Percentiles rank a stretch among this genome's conserved stretches.
Evolutionary conservation across 345 rosid genomes (phyloP).

Genomic region (Noccaea bulbosa): DNA sequence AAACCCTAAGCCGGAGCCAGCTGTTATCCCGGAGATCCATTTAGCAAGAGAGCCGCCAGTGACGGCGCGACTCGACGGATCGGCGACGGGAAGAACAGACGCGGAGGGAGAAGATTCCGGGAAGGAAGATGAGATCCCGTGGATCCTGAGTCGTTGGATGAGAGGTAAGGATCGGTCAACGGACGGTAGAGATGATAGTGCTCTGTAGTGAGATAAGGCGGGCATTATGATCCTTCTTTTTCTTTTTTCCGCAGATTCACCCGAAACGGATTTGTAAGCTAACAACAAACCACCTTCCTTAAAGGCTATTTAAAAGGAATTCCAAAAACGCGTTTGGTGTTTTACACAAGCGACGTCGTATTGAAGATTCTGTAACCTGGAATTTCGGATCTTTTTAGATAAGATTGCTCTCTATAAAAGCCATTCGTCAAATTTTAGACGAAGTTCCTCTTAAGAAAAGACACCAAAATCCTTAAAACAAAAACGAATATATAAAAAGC

Average conservation of each 20-base stretch:
- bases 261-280: slow-evolving; percentile 14
- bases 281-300: not conserved
- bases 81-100: slow-evolving; percentile 33
- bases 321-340: slow-evolving; percentile 31
- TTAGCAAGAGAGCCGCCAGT: slow-evolving; percentile 39
- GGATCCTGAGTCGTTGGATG: slow-evolving; percentile 56
- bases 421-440: not conserved
- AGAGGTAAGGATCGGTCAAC: slow-evolving; percentile 35
- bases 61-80: slow-evolving; percentile 20
- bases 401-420: not conserved
- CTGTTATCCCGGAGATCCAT: slow-evolving; percentile 60
- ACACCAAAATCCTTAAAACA: no score
- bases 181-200: slow-evolving; percentile 53
- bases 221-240: slow-evolving; percentile 42
- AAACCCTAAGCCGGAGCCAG: slow-evolving; percentile 68
- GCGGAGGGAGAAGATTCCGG: slow-evolving; percentile 44
- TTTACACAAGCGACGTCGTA: slow-evolving; percentile 13
- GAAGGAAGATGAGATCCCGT: slow-evolving; percentile 48
- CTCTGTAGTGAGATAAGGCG: slow-evolving; percentile 44
- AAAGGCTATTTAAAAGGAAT: slow-evolving; percentile 17
- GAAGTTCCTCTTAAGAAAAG: no score
- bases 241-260: not conserved
- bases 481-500: no score
- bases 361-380: not conserved
- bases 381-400: not conserved